These are phyloP conservation scores for Tuber borchii DNA, from an alignment of 495 filamentous ascomycete species.

Conservation along the genomic window DNA sequence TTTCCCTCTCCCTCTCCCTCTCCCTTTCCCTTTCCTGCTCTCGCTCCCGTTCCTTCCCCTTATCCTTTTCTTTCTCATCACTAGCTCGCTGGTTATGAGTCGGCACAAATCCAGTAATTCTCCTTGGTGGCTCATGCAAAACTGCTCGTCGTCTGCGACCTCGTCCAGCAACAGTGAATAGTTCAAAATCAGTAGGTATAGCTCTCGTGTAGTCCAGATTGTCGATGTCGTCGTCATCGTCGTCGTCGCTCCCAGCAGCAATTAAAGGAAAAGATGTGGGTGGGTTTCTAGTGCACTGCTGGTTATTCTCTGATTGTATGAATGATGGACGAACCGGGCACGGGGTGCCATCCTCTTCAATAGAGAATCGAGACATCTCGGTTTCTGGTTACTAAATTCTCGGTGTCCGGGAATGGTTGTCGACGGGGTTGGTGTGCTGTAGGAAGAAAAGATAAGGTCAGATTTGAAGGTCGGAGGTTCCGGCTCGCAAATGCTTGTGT, in stretches of 20 bases:
- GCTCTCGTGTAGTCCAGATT: conserved; percentile 37
- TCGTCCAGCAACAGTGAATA: conserved; percentile 21
- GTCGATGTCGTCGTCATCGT: conserved; percentile 30
- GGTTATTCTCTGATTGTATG: conserved; percentile 5
- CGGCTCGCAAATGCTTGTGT: not conserved
- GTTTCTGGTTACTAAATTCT: not conserved
- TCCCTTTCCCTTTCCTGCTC: not conserved
- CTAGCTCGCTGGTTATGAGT: conserved; percentile 19
- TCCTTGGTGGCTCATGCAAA: conserved; percentile 35
- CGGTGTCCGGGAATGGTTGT: not conserved
- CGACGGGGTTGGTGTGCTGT: not conserved
- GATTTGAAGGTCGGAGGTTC: not conserved
- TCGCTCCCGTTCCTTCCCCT: conserved; percentile 5
- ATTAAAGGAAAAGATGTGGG: conserved; percentile 34
- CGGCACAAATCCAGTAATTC: conserved; percentile 33
- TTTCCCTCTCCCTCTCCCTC: not conserved
- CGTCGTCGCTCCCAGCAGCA: conserved; percentile 19
- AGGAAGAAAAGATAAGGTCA: not conserved
- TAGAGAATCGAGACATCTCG: conserved; percentile 20
- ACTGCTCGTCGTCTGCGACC: conserved; percentile 27
- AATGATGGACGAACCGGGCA: conserved; percentile 27
- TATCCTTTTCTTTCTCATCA: conserved; percentile 10
- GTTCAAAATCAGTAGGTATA: conserved; percentile 31
- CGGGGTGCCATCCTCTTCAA: conserved; percentile 30
- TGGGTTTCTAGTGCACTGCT: conserved; percentile 13